Conservation (phyloP, 1,284 basidiomycete species). For the Termitomyces sp. region DNA sequence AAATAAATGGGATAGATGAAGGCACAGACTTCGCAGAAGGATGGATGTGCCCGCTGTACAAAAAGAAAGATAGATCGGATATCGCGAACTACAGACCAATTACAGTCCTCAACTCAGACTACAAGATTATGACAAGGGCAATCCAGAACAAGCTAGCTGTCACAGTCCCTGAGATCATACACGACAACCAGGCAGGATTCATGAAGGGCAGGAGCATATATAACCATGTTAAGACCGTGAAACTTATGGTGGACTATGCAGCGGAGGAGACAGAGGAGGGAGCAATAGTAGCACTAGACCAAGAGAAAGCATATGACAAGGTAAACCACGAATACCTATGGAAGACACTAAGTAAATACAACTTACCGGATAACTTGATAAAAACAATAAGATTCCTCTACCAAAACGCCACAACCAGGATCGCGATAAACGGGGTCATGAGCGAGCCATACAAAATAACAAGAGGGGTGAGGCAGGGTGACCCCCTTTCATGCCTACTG, state of each 20-base stretch:
- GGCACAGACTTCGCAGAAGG: slow-evolving; percentile 23
- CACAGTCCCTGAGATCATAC: slow-evolving; percentile 19
- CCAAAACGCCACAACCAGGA: not conserved
- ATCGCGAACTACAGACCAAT: slow-evolving; percentile 1
- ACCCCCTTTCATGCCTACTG: slow-evolving; percentile 1
- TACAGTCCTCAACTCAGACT: slow-evolving; percentile 19
- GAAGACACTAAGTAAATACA: not conserved
- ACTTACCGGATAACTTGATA: slow-evolving; percentile 10
- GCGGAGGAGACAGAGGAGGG: slow-evolving; percentile 26
- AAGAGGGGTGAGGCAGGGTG: not conserved
- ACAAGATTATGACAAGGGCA: slow-evolving; percentile 27
- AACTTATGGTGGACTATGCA: slow-evolving; percentile 14
- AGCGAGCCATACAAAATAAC: not conserved
- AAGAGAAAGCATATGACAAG: slow-evolving; percentile 27
- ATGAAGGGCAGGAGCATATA: slow-evolving; percentile 14
- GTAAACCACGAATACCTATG: slow-evolving; percentile 1
- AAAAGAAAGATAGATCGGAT: not conserved
- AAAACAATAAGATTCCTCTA: not conserved
- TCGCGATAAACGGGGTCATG: not conserved
- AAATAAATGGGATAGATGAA: slow-evolving; percentile 20
- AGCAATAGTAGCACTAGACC: slow-evolving; percentile 30
- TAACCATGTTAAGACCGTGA: not conserved
- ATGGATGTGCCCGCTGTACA: slow-evolving; percentile 28
- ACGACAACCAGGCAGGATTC: slow-evolving; percentile 33
- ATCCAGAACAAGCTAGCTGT: slow-evolving; percentile 21